A percentile compares a stretch with the other conserved stretches of the same genome.
Conservation (phyloP, 768 basidiomycete species). For the Podaxis sp. region DNA sequence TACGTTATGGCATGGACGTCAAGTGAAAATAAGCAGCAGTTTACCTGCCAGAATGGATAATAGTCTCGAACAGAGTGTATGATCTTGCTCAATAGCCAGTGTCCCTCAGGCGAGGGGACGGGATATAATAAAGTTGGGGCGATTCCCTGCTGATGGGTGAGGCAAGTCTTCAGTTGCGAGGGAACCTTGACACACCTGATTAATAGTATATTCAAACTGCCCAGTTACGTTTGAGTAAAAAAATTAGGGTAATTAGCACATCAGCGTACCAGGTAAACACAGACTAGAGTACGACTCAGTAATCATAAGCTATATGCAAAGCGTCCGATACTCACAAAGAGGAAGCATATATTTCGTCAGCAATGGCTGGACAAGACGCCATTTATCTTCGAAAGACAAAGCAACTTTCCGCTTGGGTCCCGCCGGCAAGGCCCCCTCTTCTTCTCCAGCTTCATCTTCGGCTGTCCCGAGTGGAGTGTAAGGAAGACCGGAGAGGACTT, state of each 20-base stretch:
- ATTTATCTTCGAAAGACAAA: slow-evolving; percentile 74
- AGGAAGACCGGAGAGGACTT: slow-evolving; percentile 31
- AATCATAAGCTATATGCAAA: not conserved
- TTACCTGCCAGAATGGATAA: slow-evolving; percentile 92
- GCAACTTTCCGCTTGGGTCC: slow-evolving; percentile 46
- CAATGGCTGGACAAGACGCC: slow-evolving; percentile 77
- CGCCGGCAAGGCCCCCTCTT: slow-evolving; percentile 35
- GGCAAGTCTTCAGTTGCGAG: not conserved
- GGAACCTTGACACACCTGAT: slow-evolving; percentile 50
- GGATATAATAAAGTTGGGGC: slow-evolving; percentile 89
- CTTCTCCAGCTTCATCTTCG: slow-evolving; percentile 42
- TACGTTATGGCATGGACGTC: not conserved
- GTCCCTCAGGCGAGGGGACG: slow-evolving; percentile 60
- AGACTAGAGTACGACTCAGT: slow-evolving; percentile 26
- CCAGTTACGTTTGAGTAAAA: not conserved
- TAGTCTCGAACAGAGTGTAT: slow-evolving; percentile 88
- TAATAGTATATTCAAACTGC: slow-evolving; percentile 90
- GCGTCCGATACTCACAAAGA: slow-evolving; percentile 59
- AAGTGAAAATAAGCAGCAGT: slow-evolving; percentile 9
- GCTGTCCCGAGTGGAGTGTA: slow-evolving; percentile 45
- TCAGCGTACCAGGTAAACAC: slow-evolving; percentile 44
- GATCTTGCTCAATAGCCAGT: slow-evolving; percentile 69
- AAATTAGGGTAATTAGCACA: not conserved
- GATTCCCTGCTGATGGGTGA: slow-evolving; percentile 58
- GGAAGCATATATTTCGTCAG: slow-evolving; percentile 89